These are phyloP conservation scores for Fusarium chuoi DNA, from an alignment of 2,329 filamentous ascomycete species.

Conservation along the genomic window DNA sequence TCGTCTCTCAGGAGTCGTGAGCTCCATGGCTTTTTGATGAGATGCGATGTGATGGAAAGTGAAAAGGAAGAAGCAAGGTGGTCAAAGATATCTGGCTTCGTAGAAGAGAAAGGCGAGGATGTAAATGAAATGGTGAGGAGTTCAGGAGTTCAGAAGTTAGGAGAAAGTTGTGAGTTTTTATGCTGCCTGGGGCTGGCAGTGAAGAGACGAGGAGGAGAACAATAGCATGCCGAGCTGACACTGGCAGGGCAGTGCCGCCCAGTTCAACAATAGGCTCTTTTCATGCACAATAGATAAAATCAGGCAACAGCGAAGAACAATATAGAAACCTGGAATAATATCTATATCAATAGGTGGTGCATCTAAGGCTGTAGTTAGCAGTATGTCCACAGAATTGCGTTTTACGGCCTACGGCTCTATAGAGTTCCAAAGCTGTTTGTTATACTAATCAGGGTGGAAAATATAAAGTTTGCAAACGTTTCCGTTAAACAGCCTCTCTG, in stretches of 20 bases:
- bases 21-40: neutral
- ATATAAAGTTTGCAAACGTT: neutral
- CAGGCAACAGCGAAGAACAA: neutral
- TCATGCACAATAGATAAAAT: neutral
- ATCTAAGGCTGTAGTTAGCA: neutral
- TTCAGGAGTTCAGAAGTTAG: neutral
- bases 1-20: neutral
- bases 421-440: neutral
- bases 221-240: neutral
- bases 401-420: neutral
- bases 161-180: neutral
- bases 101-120: neutral
- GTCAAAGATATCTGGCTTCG: neutral
- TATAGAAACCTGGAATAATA: too few species aligned
- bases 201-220: neutral
- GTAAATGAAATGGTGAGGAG: neutral
- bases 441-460: neutral
- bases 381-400: neutral
- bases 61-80: neutral
- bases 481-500: neutral
- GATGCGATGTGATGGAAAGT: neutral
- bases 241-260: neutral
- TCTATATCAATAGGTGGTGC: neutral
- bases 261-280: neutral
- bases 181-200: neutral